Base-by-base conservation (phyloP, 1,284 basidiomycete species). In the Laetiporus sulphureus region DNA sequence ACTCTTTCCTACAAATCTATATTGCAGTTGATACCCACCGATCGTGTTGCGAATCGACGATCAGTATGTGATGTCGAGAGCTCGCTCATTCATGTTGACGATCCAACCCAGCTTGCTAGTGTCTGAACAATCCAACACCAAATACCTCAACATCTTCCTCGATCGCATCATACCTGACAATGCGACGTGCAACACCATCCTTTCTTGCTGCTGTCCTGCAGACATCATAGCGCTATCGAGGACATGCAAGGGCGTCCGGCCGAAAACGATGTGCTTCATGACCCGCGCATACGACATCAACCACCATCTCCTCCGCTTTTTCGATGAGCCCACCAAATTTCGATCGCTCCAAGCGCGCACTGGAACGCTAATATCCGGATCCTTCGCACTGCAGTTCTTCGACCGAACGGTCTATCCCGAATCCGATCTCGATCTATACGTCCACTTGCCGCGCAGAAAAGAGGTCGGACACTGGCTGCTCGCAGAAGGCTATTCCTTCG, bases 371-470 rank as follows among this genome's bases (percentile, higher is more conserved):
- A 64, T 71, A 20, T 67, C 67, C 6, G 67, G 68, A 3, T 68
- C 67, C 0, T 58, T 60, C 2, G 65, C 64, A 0, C 52, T 70
- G 2, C 66, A 69, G 29, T 65, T 67, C 46, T 60, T 70, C 42
- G 59, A 64, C 32, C 44, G 64, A 12, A 43, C 49, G 1, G 44
- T 46, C 21, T 68, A 63, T 34, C 44, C 48, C 0, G 56, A 55
- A 1, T 61, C 65, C 0, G 68, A 69, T 38, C 53, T 71, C 8
- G 67, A 71, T 41, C 22, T 69, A 1, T 69, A 67, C 42, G 49
- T 61, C 3, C 52, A 59, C 21, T 51, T 54, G 2, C 22, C 41
- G 25, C 44, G 54, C 8, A 40, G 44, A 2, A 8, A 8, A 29
- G 27, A 29, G 27, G 8, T 29, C 8, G 27, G 27, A n/a, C 27